Base-by-base conservation (phyloP, 2,329 filamentous ascomycete genomes). In the Epichloe coenophiala region DNA sequence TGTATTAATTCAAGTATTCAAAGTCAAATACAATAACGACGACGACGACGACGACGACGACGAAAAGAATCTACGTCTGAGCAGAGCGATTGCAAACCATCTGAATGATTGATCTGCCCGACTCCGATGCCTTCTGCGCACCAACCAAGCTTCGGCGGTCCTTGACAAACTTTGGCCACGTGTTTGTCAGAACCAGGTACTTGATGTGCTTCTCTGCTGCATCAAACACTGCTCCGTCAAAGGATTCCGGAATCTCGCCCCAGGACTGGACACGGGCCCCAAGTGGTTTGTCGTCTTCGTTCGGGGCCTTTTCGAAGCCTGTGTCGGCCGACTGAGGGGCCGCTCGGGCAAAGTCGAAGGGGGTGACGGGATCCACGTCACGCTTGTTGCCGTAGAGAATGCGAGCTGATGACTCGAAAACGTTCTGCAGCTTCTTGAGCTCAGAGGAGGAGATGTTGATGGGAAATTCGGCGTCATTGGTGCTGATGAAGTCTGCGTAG, bases 161-260 rank as follows among this genome's bases (percentile, higher is more conserved):
- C 45, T 62, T 66, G 40, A 77, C 69, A 56, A 75, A 80, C 59
- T 76, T 78, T 33, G 75, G 75, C 81, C 82, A 85, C 0, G 82
- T 85, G 59, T 84, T 84, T 13, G 80, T 83, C 52, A 84, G 66
- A 4, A 85, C 80, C 5, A 84, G 70, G 53, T 84, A 81, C 63
- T 82, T 83, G 65, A 85, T 76, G 56, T 73, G 75, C n/a, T 65
- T 63, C 58, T 81, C 73, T 0, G 80, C 77, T 4, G 66, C 69
- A 57, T 83, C 78, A 57, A 85, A 84, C 2, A 84, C 69, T 0
- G 60, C 59, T 4, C 66, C 62, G 46, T 71, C 65, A 50, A 84
- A 84, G 0, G 53, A 63, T 0, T 65, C 62, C 0, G 78, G 69
- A 23, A 78, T 68, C 0, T 70, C 67, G 12, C 71, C 71, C 35